These are phyloP conservation scores for Tetracladium marchalianum DNA, from an alignment of 495 filamentous ascomycete genomes.

Conservation along the genomic window DNA sequence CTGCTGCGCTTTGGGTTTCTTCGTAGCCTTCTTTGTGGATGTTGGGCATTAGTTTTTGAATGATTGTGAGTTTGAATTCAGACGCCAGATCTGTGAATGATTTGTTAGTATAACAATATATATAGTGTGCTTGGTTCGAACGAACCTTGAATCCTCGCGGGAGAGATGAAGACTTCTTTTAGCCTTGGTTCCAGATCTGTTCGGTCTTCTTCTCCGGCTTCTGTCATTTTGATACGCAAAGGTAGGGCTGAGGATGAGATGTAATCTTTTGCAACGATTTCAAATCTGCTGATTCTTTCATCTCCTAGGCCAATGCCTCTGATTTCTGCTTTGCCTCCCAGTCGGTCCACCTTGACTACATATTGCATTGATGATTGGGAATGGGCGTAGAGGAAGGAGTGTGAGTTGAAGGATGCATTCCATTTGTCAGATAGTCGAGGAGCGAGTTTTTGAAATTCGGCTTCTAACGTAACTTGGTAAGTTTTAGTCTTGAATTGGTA, in stretches of 20 bases:
- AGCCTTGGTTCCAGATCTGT: constrained; percentile 35
- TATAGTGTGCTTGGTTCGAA: background rate
- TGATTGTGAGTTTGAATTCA: constrained; percentile 17
- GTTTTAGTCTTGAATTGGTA: background rate
- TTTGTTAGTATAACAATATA: constrained; percentile 3
- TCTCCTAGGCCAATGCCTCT: constrained; percentile 69
- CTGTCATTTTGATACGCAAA: constrained; percentile 31
- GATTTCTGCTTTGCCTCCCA: constrained; percentile 76
- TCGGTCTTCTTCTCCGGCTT: constrained; percentile 31
- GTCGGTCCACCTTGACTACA: constrained; percentile 68
- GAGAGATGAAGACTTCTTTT: constrained; percentile 63
- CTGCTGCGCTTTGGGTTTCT: constrained; percentile 23
- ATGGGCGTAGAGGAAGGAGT: constrained; percentile 82
- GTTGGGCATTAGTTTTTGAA: constrained; percentile 21
- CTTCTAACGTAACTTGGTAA: constrained; percentile 24
- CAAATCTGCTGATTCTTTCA: constrained; percentile 70
- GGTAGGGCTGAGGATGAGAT: constrained; percentile 43
- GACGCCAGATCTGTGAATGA: constrained; percentile 18
- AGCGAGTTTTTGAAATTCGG: constrained; percentile 28
- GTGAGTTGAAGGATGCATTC: constrained; percentile 57
- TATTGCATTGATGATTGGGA: constrained; percentile 81
- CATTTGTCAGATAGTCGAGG: constrained; percentile 65
- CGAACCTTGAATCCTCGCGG: constrained; percentile 39
- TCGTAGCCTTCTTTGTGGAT: constrained; percentile 21
- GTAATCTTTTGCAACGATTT: constrained; percentile 67